Base-by-base conservation (phyloP, 2,329 filamentous ascomycete genomes). In the Ceratocystis colombiana region DNA sequence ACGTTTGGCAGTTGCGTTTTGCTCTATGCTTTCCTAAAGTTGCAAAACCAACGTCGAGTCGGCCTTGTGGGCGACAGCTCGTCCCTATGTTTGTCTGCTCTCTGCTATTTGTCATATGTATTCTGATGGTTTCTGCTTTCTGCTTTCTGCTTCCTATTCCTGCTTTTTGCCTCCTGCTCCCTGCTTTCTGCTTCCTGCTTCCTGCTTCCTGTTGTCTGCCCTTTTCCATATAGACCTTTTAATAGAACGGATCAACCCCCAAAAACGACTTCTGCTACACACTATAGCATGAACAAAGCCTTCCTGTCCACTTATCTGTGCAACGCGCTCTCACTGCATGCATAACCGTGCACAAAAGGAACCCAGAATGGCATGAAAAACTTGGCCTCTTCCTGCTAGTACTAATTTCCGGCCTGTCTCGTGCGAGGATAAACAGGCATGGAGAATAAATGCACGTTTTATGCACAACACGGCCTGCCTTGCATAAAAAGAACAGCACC, bases 311-410 rank as follows among this genome's bases (percentile, higher is more conserved):
- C 17, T 22, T 8, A 33, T 20, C 53, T 59, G 53, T 59, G 28
- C 25, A 33, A n/a, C 15, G n/a, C 53, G 53, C 53, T 33, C 33
- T 59, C 15, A 10, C 53, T 33, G 53, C 28, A 59, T 33, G 10
- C 53, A 59, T 59, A 59, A n/a, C 53, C 28, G 28, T 59, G 53
- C 53, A 59, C 53, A 59, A 59, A 33, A 59, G 28, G 8, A 12
- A n/a, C 46, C 3, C 10, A n/a, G 53, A 33, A 33, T 10, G 12
- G 25, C 53, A 59, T n/a, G 17, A 7, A 17, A 30, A 17, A 50
- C 22, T n/a, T 50, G 17, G 22, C 46, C 17, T 22, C 15, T 55
- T 37, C 25, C 28, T 12, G 17, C 53, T 33, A n/a, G 15, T 6
- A 17, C 25, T 12, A 59, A 59, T 59, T 59, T 59, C 53, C 53